Evolutionary conservation across 2,329 filamentous ascomycete genomes (phyloP), one percentile per base, ranked within the genome.

Genomic region (Penicillium sp.): DNA sequence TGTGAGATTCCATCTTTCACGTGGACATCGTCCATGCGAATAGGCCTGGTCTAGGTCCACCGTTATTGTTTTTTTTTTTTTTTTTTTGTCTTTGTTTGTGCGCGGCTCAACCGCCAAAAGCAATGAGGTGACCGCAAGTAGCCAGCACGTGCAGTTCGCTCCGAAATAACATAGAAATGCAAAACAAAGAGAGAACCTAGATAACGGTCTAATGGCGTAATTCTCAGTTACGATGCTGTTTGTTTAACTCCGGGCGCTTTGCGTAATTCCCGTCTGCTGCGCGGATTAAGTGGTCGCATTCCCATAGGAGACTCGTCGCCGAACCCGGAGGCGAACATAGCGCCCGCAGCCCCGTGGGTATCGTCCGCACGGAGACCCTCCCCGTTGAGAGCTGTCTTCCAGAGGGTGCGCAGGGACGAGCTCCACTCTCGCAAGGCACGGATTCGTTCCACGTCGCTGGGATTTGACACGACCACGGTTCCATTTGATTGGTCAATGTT

Each of bases 401-500:
- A 93, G 52, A 98, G 78, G 5, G 80, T 80, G 6, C 83, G 81
- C 58, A 97, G 84, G 3, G 91, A 87, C 5, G 78, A 79, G 8
- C 86, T 88, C 83, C 95, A 91, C 62, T 86, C 82, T 61, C 86
- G 79, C 69, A 98, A 83, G 33, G 91, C 89, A 55, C 82, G 80
- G 59, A 91, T 81, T 60, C 92, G 89, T 70, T 77, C 72, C 58
- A 84, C 83, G 75, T 96, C 91, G 46, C 84, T 87, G 53, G 83
- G 80, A 56, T 86, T 89, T 58, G 88, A 86, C 59, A 97, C 91
- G 75, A 92, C 86, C 22, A 99, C 87, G 0, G 87, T 90, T 47
- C 93, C 92, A 57, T 85, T 84, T 75, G 92, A 87, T 77, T 98
- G 91, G 76, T 99, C 90, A 69, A 99, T 93, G 74, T 89, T 90